These are phyloP conservation scores for Chlorella sp. DNA, from an alignment of 139 green algal species.

Conservation along the genomic window DNA sequence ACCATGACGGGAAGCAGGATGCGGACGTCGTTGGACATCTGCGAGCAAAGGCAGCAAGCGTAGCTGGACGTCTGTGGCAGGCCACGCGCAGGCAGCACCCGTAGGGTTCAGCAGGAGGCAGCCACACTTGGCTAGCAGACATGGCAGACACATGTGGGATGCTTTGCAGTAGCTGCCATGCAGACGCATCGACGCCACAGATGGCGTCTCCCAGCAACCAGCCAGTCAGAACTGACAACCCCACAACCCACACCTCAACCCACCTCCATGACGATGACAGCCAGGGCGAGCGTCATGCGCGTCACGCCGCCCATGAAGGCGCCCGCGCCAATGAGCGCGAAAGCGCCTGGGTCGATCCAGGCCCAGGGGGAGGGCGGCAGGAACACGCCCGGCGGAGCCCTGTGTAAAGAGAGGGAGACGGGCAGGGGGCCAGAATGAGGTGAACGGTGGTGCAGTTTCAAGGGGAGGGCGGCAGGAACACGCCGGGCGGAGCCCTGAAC, in stretches of 20 bases:
- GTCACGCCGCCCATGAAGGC: conserved; percentile 94
- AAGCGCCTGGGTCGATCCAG: conserved; percentile 90
- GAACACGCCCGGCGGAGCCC: conserved; percentile 66
- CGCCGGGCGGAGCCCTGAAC: no score
- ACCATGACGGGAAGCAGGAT: conserved; percentile 92
- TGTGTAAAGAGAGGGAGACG: conserved; percentile 1
- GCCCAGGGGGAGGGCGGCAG: conserved; percentile 71
- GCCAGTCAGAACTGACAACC: no score
- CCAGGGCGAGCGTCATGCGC: conserved; percentile 87
- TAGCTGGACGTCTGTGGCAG: no score
- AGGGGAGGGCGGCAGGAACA: not conserved
- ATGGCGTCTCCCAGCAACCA: no score
- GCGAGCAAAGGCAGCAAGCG: not conserved
- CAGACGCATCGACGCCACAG: no score
- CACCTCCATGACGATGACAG: conserved; percentile 94
- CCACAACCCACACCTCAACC: no score
- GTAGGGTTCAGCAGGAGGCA: no score
- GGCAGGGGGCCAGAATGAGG: not conserved
- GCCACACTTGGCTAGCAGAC: no score
- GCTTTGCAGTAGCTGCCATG: no score
- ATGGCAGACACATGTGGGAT: conserved; percentile 38
- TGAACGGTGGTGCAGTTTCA: no score
- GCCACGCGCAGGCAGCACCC: no score
- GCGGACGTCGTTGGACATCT: conserved; percentile 86
- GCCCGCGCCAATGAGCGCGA: conserved; percentile 89